Conservation (phyloP, 2,329 filamentous ascomycete species). For the Fusarium goolgardi region DNA sequence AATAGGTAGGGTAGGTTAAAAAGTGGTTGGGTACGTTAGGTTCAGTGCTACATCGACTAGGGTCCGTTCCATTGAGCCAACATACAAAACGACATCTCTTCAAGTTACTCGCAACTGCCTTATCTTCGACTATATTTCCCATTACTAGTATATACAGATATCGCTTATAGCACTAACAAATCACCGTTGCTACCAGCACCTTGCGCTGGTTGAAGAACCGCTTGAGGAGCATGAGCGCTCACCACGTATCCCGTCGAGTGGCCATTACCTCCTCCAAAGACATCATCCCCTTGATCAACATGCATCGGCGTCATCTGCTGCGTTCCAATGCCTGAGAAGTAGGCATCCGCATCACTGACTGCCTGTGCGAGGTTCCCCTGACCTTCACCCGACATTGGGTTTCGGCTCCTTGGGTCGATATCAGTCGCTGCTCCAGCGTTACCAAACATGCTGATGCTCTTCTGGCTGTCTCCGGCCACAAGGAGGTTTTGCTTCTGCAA, state of each 20-base stretch:
- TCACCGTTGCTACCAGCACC: constrained; percentile 76
- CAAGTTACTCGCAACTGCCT: constrained; percentile 10
- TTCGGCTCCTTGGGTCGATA: constrained; percentile 58
- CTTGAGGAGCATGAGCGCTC: constrained; percentile 83
- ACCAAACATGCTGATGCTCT: constrained; percentile 70
- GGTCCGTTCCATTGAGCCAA: not conserved
- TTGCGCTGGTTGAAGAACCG: constrained; percentile 76
- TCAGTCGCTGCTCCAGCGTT: constrained; percentile 63
- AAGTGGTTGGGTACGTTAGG: no score
- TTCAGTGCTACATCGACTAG: not conserved
- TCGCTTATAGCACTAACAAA: constrained; percentile 70
- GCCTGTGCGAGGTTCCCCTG: constrained; percentile 72
- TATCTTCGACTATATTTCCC: constrained; percentile 29
- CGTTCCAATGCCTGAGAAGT: constrained; percentile 82
- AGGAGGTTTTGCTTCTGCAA: constrained; percentile 78
- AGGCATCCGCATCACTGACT: constrained; percentile 86
- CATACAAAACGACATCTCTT: not conserved
- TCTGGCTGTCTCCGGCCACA: constrained; percentile 64
- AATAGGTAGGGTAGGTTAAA: no score
- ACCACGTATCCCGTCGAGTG: constrained; percentile 74
- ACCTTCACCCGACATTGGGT: constrained; percentile 44
- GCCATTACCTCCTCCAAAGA: constrained; percentile 70
- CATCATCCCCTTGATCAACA: constrained; percentile 70
- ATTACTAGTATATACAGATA: constrained; percentile 35
- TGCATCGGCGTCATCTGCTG: constrained; percentile 80